Evolutionary conservation across 2,329 filamentous ascomycete species (phyloP).

Genomic region (Diaporthe citri): DNA sequence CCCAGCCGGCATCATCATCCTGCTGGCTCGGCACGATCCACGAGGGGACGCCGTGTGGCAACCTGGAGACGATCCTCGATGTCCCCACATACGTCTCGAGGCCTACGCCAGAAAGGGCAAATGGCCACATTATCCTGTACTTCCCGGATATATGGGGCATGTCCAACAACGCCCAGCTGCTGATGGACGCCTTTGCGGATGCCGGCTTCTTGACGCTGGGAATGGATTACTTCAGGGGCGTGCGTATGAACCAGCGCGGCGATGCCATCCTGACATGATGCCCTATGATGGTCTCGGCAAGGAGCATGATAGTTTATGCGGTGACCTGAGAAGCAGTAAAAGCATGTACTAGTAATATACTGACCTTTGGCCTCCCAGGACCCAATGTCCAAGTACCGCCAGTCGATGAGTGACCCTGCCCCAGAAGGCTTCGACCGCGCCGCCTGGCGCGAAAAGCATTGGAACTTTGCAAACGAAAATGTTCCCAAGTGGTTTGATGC

Average conservation of each 20-base stretch:
- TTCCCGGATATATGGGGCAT: constrained; percentile 61
- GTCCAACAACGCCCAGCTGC: constrained; percentile 56
- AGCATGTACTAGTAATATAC: not conserved
- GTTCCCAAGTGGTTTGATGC: constrained; percentile 59
- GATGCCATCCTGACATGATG: not conserved
- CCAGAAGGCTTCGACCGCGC: constrained; percentile 59
- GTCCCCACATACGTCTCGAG: constrained; percentile 55
- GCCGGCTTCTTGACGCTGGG: constrained; percentile 58
- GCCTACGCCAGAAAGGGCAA: constrained; percentile 45
- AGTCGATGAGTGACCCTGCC: constrained; percentile 46
- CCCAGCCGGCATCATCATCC: constrained; percentile 52
- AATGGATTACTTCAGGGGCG: constrained; percentile 59
- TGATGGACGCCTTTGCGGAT: constrained; percentile 61
- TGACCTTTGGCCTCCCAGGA: constrained; percentile 48
- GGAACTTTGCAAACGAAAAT: constrained; percentile 55
- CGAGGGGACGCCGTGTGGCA: constrained; percentile 52
- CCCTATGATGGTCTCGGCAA: not conserved
- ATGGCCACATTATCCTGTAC: constrained; percentile 58
- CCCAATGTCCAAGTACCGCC: constrained; percentile 57
- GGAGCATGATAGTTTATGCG: no score
- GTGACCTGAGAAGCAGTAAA: not conserved
- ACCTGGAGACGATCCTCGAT: constrained; percentile 49
- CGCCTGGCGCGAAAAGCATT: constrained; percentile 62
- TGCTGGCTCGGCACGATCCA: constrained; percentile 57
- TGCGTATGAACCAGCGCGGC: constrained; percentile 38